Evolutionary conservation across 805 yeast genomes (phyloP).

Genomic region (Wickerhamomyces canadensis): DNA sequence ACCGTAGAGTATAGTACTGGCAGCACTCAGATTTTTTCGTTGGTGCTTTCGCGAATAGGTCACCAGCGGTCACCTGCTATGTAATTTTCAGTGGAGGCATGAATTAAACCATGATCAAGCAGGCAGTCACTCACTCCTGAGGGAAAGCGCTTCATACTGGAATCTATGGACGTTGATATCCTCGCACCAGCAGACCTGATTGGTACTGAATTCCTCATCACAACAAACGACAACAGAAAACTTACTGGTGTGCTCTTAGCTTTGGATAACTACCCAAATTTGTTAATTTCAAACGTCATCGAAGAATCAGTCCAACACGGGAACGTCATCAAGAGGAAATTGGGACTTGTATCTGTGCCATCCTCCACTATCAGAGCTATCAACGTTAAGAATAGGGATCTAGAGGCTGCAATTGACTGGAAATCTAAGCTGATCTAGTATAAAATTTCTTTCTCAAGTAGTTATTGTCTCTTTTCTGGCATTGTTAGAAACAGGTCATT

Average conservation of each 20-base stretch:
- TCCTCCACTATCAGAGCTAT: slow-evolving; percentile 8
- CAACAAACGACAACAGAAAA: slow-evolving; percentile 14
- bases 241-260: slow-evolving; percentile 20
- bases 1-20: no score
- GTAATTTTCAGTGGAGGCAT: no score
- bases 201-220: slow-evolving; percentile 13
- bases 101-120: background rate
- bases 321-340: slow-evolving; percentile 2
- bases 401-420: slow-evolving; percentile 15
- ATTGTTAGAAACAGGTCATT: no score
- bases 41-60: no score
- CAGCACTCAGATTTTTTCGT: no score
- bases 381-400: slow-evolving; percentile 13
- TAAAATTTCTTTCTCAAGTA: no score
- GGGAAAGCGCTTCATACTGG: no score
- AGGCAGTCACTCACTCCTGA: background rate
- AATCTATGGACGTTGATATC: background rate
- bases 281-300: slow-evolving; percentile 16
- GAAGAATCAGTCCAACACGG: slow-evolving; percentile 7
- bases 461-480: no score
- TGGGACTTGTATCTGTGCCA: slow-evolving; percentile 24
- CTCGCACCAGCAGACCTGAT: slow-evolving; percentile 16
- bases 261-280: slow-evolving; percentile 23
- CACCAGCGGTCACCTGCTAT: no score
- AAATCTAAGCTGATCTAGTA: slow-evolving; percentile 10